Conservation (phyloP, 257 asterid species). For the Solanum paucissectum region DNA sequence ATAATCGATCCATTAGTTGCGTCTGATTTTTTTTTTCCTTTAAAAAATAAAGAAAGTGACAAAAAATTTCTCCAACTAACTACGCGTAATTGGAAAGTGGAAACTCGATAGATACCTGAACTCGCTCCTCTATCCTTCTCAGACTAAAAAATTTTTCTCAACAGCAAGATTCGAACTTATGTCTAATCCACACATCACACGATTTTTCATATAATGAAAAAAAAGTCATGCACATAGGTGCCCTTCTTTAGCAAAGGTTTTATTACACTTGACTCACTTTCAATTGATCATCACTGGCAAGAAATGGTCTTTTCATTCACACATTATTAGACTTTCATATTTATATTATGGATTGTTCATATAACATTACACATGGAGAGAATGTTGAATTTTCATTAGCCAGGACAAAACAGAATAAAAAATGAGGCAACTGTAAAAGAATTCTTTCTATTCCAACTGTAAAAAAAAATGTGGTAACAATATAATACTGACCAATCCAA, state of each 20-base stretch:
- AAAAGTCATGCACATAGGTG: neutral
- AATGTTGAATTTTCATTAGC: neutral
- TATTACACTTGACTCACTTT: neutral
- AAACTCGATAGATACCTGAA: neutral
- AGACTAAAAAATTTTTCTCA: neutral
- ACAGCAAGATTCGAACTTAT: neutral
- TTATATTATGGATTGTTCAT: neutral
- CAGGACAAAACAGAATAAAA: neutral
- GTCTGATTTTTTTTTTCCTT: neutral
- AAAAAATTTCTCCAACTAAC: neutral
- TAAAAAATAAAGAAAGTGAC: neutral
- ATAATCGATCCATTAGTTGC: neutral
- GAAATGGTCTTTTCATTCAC: neutral
- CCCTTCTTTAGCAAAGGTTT: neutral
- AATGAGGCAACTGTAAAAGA: slow-evolving; percentile 13
- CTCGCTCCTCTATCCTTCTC: neutral
- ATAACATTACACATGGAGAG: neutral
- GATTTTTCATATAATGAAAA: neutral
- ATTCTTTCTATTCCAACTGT: slow-evolving; percentile 17
- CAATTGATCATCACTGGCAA: neutral
- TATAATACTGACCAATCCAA: slow-evolving; percentile 19
- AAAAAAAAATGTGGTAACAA: slow-evolving; percentile 2
- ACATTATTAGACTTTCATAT: neutral
- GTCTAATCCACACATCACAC: neutral
- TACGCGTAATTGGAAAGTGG: neutral